Percentiles rank a stretch among this genome's conserved stretches.
Evolutionary conservation across 2,329 filamentous ascomycete species (phyloP).

Genomic region (Coccinonectria pachysandricola): DNA sequence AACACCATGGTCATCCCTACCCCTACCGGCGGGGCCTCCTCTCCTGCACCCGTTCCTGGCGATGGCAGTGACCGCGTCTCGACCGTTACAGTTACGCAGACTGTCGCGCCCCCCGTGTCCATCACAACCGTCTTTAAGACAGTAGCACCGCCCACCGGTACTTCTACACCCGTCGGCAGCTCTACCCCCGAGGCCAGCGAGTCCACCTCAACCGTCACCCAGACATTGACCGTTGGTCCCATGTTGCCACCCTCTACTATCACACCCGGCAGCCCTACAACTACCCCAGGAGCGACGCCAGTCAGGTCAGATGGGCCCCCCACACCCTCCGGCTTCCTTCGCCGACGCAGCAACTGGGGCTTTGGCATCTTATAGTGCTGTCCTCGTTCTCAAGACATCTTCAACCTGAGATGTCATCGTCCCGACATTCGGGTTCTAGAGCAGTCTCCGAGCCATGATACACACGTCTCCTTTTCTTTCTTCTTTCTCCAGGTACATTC

Average conservation of each 20-base stretch:
- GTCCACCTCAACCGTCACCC: constrained; percentile 2
- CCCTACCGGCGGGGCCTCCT: constrained; percentile 5
- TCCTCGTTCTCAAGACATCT: too few species aligned
- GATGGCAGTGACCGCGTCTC: constrained; percentile 8
- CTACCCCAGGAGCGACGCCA: constrained; percentile 1
- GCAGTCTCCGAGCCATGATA: too few species aligned
- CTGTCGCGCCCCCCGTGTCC: constrained; percentile 28
- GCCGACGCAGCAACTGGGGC: not conserved
- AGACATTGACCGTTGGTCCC: constrained; percentile 1
- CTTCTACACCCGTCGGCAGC: too few species aligned
- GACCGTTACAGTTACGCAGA: constrained; percentile 27
- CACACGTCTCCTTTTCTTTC: too few species aligned
- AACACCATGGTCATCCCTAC: constrained; percentile 3
- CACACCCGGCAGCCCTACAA: constrained; percentile 3
- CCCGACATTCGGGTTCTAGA: too few species aligned
- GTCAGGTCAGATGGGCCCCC: constrained; percentile 4
- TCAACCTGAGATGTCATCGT: too few species aligned
- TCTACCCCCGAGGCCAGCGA: constrained; percentile 6
- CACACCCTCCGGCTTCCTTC: not conserved
- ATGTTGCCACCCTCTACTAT: constrained; percentile 2
- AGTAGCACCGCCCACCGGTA: too few species aligned
- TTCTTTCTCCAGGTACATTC: too few species aligned
- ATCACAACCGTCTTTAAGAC: constrained; percentile 27
- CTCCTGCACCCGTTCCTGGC: constrained; percentile 6
- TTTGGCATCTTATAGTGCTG: too few species aligned